Evolutionary conservation across 2,329 filamentous ascomycete genomes (phyloP).

Genomic region (Diaporthe eres): DNA sequence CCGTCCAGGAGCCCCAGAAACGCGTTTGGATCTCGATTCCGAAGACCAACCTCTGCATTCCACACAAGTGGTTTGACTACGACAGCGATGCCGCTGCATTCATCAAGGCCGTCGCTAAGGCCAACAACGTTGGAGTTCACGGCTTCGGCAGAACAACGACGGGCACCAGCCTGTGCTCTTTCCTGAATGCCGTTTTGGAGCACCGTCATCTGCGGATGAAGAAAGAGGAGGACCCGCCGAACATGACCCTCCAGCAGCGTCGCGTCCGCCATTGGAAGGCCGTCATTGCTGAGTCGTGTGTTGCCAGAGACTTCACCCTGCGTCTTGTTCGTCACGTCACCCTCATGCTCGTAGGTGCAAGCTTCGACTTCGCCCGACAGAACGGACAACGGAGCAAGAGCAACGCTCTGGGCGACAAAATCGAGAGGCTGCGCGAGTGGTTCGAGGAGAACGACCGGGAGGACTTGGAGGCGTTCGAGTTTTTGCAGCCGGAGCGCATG

Average conservation of each 20-base stretch:
- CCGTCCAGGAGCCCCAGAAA: not conserved
- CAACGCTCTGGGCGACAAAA: not conserved
- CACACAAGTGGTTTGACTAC: not conserved
- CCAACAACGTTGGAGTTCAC: not conserved
- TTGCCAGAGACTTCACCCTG: not conserved
- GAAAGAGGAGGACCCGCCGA: not conserved
- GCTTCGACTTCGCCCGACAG: not conserved
- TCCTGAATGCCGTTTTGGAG: not conserved
- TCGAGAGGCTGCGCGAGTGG: not conserved
- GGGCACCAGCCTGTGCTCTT: not conserved
- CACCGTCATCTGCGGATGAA: not conserved
- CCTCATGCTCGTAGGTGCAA: not conserved
- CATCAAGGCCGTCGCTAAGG: not conserved
- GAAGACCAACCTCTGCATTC: not conserved
- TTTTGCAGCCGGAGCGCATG: not conserved
- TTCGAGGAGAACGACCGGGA: not conserved
- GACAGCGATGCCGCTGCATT: not conserved
- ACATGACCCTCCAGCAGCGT: not conserved
- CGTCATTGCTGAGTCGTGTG: not conserved
- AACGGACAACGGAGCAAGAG: not conserved
- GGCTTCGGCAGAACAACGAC: not conserved
- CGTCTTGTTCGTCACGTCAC: slow-evolving; percentile 14
- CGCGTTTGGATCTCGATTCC: not conserved
- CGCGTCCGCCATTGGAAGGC: not conserved
- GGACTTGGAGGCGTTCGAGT: not conserved